A percentile compares a stretch with the other conserved stretches of the same genome.
These are phyloP conservation scores for Rhododendron kiyosumense DNA, from an alignment of 148 eudicot genomes.

Conservation along the genomic window DNA sequence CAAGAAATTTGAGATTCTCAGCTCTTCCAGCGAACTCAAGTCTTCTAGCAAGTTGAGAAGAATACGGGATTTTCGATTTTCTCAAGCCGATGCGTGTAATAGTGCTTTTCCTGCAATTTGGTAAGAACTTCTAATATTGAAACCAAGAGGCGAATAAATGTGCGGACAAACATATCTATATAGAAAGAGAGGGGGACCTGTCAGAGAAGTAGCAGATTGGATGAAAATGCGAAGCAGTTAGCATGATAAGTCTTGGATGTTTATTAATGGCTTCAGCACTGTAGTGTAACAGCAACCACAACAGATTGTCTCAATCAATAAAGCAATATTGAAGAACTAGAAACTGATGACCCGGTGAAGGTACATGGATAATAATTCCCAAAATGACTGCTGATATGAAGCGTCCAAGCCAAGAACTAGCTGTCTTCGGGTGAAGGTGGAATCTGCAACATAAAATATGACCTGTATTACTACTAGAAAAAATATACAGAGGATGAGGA, in stretches of 20 bases:
- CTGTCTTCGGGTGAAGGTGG: not conserved
- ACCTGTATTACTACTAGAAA: not conserved
- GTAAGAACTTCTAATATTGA: not conserved
- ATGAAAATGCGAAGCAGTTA: conserved; percentile 40
- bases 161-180: not conserved
- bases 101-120: conserved; percentile 36
- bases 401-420: not conserved
- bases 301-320: conserved; percentile 1
- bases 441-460: not conserved
- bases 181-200: conserved; percentile 46
- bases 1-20: conserved; percentile 15
- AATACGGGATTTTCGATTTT: conserved; percentile 11
- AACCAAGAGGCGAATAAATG: not conserved
- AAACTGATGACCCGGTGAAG: not conserved
- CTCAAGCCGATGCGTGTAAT: conserved; percentile 13
- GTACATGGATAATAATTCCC: not conserved
- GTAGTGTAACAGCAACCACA: not conserved
- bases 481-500: not conserved
- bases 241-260: conserved; percentile 35
- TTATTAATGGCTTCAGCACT: not conserved
- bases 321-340: not conserved
- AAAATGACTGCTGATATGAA: not conserved
- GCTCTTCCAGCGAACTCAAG: conserved; percentile 19
- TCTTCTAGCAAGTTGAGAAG: conserved; percentile 22
- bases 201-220: conserved; percentile 30